Conservation (phyloP, 352 stramenopile species). For the Phytophthora nicotianae region DNA sequence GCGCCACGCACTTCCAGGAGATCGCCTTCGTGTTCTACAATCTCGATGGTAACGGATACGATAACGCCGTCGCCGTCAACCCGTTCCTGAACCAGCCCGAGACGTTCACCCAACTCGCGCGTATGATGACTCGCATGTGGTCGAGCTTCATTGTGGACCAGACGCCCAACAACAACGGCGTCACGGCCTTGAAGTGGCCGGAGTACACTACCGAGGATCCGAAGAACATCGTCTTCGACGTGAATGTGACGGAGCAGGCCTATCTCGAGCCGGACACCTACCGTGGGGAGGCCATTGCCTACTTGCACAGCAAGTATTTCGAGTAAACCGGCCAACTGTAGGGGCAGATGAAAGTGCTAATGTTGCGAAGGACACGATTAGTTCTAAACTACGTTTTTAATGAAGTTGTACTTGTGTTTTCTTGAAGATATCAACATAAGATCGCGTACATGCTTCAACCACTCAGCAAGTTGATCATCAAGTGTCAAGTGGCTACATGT, state of each 20-base stretch:
- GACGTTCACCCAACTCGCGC: slow-evolving; percentile 17
- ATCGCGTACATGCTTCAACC: too few relatives aligned
- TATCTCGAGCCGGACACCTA: slow-evolving; percentile 29
- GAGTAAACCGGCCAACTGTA: neutral
- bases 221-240: slow-evolving; percentile 33
- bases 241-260: slow-evolving; percentile 16
- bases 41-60: slow-evolving; percentile 31
- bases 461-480: too few relatives aligned
- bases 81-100: slow-evolving; percentile 29
- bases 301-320: slow-evolving; percentile 9
- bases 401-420: neutral
- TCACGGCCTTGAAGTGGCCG: slow-evolving; percentile 32
- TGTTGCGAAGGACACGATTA: too few relatives aligned
- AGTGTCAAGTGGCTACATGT: too few relatives aligned
- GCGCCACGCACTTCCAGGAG: slow-evolving; percentile 29
- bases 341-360: too few relatives aligned
- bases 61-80: slow-evolving; percentile 22
- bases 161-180: slow-evolving; percentile 13
- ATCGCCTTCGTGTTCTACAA: slow-evolving; percentile 44
- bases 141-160: slow-evolving; percentile 30
- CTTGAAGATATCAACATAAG: too few relatives aligned
- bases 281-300: slow-evolving; percentile 20
- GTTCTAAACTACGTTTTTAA: neutral
- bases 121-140: slow-evolving; percentile 31
- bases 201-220: slow-evolving; percentile 29